Evolutionary conservation across 2,329 filamentous ascomycete genomes (phyloP), one percentile per base, ranked within the genome.

Genomic region (Aspergillus brunneoviolaceus): DNA sequence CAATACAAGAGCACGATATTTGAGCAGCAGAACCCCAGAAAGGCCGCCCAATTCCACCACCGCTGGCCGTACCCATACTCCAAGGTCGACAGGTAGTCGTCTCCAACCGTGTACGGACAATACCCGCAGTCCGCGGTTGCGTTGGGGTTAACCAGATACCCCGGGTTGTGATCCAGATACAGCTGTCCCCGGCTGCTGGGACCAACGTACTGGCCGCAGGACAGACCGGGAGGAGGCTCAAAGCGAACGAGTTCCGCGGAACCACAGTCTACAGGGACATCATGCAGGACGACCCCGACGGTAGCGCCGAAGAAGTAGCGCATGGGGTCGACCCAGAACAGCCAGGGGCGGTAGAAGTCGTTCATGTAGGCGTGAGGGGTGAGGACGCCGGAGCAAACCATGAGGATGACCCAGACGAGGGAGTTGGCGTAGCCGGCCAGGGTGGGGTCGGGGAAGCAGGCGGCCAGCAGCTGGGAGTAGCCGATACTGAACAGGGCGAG

Each of bases 261-360:
- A 4, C 25, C 27, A 35, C 60, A 61, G 2, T 49, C 14, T 4
- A 42, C 60, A 2, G 33, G 19, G 7, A 59, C 51, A 0, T 27
- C 49, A 48, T 61, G 60, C 2, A 61, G 49, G 7, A 59, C 52
- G 5, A 33, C 49, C 0, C 47, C 33, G 2, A 61, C 48, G 16
- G 49, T 53, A 3, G 56, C 23, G 7, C 48, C 60, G 16, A 61
- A 59, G 49, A 51, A 61, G 27, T 61, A 61, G 3, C 45, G 47
- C 56, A 61, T 51, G 1, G 56, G 60, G 33, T 61, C 60, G 12
- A 42, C 56, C 60, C 60, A 61, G 39, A 29, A 56, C 6, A 61
- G 23, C 60, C 60, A 61, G 10, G 56, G 49, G 7, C 51, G 56
- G 31, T 51, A 51, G 9, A 51, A 51, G n/a, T 33, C 27, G 21